Evolutionary conservation across 2,329 filamentous ascomycete species (phyloP), one percentile per base, ranked within the genome.

Genomic region (Fonsecaea monophora): DNA sequence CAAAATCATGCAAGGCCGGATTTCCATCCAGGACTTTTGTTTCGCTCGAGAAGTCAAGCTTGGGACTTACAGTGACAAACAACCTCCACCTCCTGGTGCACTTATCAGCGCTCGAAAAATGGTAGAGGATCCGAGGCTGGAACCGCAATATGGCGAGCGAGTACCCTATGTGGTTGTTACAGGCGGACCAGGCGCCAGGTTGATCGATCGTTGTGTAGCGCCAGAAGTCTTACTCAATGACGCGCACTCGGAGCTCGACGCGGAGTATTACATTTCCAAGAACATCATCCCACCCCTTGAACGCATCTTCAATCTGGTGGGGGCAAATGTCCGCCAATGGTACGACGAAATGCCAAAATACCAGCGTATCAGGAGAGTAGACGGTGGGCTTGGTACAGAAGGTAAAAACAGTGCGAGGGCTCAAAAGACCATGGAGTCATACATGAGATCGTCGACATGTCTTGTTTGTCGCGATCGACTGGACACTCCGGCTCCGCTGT

Each of bases 261-360:
- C 94, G 0, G 93, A 97, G 73, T 99, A 99, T 79, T 99, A 99
- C 81, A 98, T 99, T 74, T 88, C 86, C 18, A 98, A 97, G 81
- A 98, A 97, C 76, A 77, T 99, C 8, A 96, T 99, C 58, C 95
- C 95, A 5, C 95, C 95, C 0, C 85, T 99, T 0, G 94, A 98
- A 78, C 89, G 95, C 34, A 97, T 99, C 71, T 97, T 99, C 82
- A 97, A 95, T 74, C 89, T 99, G 2, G 91, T 98, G 2, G 95
- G 95, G 6, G 95, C 93, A 37, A 96, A 95, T 76, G 91, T 98
- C 0, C 83, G 91, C 18, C 86, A 87, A 66, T 99, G 95, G 95
- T 98, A 93, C 75, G 92, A 97, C 70, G 93, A 97, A 78, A 96
- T 98, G 92, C 94, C 94, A 54, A 97, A 96, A 77, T 84, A 95